These are phyloP conservation scores for Hypoxylon cercidicola DNA, from an alignment of 495 filamentous ascomycete genomes.

Conservation along the genomic window DNA sequence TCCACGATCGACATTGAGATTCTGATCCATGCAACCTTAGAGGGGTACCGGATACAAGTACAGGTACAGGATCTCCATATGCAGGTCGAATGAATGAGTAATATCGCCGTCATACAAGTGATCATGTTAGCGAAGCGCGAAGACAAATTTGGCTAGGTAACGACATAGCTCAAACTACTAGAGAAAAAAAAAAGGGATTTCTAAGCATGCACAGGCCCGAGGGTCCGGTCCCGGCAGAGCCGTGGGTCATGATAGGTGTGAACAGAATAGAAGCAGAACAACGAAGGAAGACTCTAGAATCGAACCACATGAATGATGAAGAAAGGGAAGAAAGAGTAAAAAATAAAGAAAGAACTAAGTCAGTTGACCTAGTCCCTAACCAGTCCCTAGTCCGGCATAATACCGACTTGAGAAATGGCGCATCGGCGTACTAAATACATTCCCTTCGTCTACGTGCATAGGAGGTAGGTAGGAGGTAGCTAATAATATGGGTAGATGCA, in stretches of 20 bases:
- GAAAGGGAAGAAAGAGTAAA: slow-evolving; percentile 9
- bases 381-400: slow-evolving; percentile 27
- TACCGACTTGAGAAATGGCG: slow-evolving; percentile 27
- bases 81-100: slow-evolving; percentile 33
- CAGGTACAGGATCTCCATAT: slow-evolving; percentile 15
- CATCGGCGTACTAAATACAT: slow-evolving; percentile 21
- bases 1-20: slow-evolving; percentile 31
- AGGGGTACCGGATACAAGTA: neutral
- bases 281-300: slow-evolving; percentile 29
- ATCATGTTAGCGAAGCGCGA: slow-evolving; percentile 13
- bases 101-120: slow-evolving; percentile 7
- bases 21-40: slow-evolving; percentile 13
- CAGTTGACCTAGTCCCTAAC: slow-evolving; percentile 32
- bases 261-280: slow-evolving; percentile 35
- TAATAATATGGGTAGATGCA: slow-evolving; percentile 5
- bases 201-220: slow-evolving; percentile 35
- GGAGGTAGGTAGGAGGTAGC: neutral
- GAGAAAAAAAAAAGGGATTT: slow-evolving; percentile 31
- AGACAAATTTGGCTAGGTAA: slow-evolving; percentile 26
- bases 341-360: slow-evolving; percentile 25
- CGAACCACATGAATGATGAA: slow-evolving; percentile 13
- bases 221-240: slow-evolving; percentile 34
- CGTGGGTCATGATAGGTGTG: slow-evolving; percentile 33
- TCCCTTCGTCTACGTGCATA: neutral
- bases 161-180: slow-evolving; percentile 17